Base-by-base conservation (phyloP, 768 basidiomycete genomes). In the Coprinellus aureogranulatus region DNA sequence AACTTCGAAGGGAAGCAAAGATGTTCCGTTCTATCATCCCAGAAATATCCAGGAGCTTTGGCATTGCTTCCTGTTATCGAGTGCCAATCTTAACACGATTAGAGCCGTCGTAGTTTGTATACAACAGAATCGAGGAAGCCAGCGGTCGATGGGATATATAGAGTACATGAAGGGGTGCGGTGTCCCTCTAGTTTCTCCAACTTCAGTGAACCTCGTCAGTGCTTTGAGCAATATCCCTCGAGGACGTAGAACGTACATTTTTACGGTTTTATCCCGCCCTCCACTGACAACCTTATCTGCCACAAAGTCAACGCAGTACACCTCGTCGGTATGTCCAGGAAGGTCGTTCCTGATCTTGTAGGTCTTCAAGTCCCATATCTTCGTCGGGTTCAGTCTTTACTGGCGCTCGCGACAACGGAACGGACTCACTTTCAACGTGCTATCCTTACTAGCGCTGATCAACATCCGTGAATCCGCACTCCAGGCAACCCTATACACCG, bases 241-340 rank as follows among this genome's bases (percentile, higher is more conserved):
- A n/a, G n/a, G n/a, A n/a, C n/a, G n/a, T n/a, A 34, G 34, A 14
- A 14, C 34, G 34, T 34, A 97, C 92, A 98, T 98, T 75, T 97
- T 97, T 11, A 98, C 85, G 20, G 85, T 89, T 64, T 86, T 84
- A 73, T 98, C 96, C 44, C 90, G 77, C 14, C 96, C 96, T n/a
- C 95, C 96, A 67, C 93, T 96, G 62, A 97, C 94, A n/a, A 98
- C 83, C 71, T 99, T 99, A 75, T 99, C 96, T 0, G 94, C 95
- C 1, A 99, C 95, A 68, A 97, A 99, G 72, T 98, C 96, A 16
- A 99, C 96, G 66, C 96, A 98, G 74, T 98, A 98, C 34, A 99
- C 95, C 70, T 99, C 96, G 63, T 99, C 96, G 1, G 90, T 91
- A 69, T 99, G 96, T 20, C 96, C 96, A 0, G 94, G 93, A 18